Evolutionary conservation across 2,329 filamentous ascomycete species (phyloP).

Genomic region (Paramyrothecium roridum): DNA sequence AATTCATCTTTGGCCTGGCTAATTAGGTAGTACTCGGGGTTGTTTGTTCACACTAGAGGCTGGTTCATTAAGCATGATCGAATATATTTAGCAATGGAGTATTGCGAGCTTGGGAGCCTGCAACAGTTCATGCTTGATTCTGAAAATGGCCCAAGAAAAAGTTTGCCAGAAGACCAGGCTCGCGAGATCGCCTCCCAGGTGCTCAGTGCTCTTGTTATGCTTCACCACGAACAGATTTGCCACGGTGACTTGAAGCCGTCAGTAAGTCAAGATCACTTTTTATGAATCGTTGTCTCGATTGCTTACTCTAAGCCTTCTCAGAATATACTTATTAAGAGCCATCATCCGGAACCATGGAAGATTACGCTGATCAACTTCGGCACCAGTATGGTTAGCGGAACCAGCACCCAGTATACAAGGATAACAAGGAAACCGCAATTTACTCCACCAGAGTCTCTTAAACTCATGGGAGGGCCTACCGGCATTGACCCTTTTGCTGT

Average conservation of each 20-base stretch:
- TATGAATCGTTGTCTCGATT: background rate
- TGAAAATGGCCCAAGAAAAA: background rate
- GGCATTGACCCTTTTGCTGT: background rate
- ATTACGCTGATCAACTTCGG: background rate
- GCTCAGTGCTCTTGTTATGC: background rate
- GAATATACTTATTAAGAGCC: background rate
- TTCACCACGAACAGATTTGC: background rate
- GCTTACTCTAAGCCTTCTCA: background rate
- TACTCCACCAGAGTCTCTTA: background rate
- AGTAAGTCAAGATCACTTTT: background rate
- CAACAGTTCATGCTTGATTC: background rate
- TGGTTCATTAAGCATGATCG: background rate
- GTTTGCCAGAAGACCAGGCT: background rate
- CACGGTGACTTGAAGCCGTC: background rate
- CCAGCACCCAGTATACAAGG: too few relatives aligned
- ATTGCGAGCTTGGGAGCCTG: background rate
- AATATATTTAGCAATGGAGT: background rate
- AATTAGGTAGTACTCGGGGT: background rate
- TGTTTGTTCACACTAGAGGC: background rate
- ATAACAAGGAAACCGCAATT: background rate
- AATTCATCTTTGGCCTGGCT: background rate
- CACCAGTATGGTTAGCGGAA: too few relatives aligned
- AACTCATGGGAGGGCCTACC: background rate
- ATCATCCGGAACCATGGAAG: background rate
- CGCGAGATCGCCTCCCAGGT: background rate